Evolutionary conservation across 2,329 filamentous ascomycete species (phyloP).

Genomic region (Grosmannia penicillata): DNA sequence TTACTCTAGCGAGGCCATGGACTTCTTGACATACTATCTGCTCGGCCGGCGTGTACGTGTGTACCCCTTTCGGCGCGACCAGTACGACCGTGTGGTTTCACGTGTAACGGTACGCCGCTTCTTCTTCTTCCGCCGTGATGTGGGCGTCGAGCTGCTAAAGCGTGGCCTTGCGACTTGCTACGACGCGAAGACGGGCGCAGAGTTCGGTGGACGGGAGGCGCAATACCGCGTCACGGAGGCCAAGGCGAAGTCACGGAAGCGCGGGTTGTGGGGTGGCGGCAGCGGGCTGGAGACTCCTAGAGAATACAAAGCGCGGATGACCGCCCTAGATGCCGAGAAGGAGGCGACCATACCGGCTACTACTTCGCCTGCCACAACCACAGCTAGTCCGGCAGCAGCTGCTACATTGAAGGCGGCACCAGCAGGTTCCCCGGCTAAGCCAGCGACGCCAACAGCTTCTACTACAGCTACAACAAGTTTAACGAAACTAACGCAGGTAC

Average conservation of each 20-base stretch:
- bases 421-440: neutral
- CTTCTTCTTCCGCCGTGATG: constrained; percentile 56
- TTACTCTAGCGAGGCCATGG: constrained; percentile 62
- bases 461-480: no score
- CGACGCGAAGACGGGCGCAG: constrained; percentile 77
- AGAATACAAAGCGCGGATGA: constrained; percentile 59
- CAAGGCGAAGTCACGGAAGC: constrained; percentile 46
- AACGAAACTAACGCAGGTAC: no score
- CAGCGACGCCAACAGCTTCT: neutral
- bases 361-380: neutral
- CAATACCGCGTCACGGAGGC: constrained; percentile 53
- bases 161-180: constrained; percentile 79
- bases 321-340: constrained; percentile 16
- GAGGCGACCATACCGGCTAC: neutral
- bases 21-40: constrained; percentile 65
- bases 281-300: constrained; percentile 65
- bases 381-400: neutral
- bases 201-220: constrained; percentile 62
- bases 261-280: constrained; percentile 62
- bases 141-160: constrained; percentile 81
- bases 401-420: no score
- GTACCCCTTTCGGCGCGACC: constrained; percentile 73
- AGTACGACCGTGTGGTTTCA: constrained; percentile 82
- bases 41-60: constrained; percentile 60
- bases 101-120: constrained; percentile 60